These are phyloP conservation scores for Evernia prunastri DNA, from an alignment of 495 filamentous ascomycete genomes.

Conservation along the genomic window DNA sequence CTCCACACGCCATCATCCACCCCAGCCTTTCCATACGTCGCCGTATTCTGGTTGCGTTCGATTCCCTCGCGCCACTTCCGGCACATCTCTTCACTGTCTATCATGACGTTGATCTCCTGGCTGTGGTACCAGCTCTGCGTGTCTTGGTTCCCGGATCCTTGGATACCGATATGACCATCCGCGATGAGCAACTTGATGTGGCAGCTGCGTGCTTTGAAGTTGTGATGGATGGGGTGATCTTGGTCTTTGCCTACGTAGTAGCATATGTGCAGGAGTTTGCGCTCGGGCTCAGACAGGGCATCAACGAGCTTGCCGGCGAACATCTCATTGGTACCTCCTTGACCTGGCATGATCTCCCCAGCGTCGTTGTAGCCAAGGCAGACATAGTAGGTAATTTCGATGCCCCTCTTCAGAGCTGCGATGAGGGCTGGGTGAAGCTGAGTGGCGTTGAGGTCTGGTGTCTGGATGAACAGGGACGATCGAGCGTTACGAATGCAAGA, in stretches of 20 bases:
- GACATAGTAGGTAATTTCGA: constrained; percentile 61
- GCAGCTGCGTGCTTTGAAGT: constrained; percentile 56
- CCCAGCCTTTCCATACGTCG: constrained; percentile 51
- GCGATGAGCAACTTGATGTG: constrained; percentile 73
- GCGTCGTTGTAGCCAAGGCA: constrained; percentile 75
- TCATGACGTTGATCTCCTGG: constrained; percentile 68
- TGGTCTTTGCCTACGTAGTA: constrained; percentile 74
- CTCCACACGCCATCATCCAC: constrained; percentile 55
- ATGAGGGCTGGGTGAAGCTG: constrained; percentile 56
- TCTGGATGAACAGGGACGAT: constrained; percentile 61
- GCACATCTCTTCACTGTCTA: constrained; percentile 57
- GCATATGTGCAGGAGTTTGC: constrained; percentile 46
- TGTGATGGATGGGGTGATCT: constrained; percentile 53
- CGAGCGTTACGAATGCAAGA: constrained; percentile 59
- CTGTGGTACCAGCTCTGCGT: constrained; percentile 76
- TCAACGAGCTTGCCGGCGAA: constrained; percentile 52
- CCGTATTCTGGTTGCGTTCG: constrained; percentile 64
- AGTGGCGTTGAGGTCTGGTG: constrained; percentile 67
- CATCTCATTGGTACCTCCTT: constrained; percentile 72
- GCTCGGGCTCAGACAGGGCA: constrained; percentile 42
- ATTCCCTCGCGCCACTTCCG: constrained; percentile 55
- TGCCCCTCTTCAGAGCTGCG: constrained; percentile 57
- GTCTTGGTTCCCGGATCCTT: constrained; percentile 64
- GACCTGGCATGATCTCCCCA: constrained; percentile 65
- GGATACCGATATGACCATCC: constrained; percentile 59